phyloP scores from a whole-genome alignment of 257 asterid genomes.

The Lycium barbarum region DNA sequence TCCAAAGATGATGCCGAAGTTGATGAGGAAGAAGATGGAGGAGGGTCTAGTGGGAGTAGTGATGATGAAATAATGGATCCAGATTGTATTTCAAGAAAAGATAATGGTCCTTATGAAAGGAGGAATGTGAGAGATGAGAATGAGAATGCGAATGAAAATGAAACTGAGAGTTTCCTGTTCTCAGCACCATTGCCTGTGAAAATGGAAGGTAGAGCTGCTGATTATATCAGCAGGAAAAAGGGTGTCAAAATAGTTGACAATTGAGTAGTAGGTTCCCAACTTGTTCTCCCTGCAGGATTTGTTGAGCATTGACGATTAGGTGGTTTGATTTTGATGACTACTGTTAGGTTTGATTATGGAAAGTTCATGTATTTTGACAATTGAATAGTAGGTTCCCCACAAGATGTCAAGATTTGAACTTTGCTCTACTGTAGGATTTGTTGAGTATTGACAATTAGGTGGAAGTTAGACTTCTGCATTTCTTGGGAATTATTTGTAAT shows the following conservation, averaged over 20 bases:
- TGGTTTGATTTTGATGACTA: neutral
- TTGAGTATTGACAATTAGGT: neutral
- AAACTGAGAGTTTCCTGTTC: slow-evolving; percentile 40
- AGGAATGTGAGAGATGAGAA: slow-evolving; percentile 28
- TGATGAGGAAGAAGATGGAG: slow-evolving; percentile 53
- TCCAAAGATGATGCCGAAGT: slow-evolving; percentile 37
- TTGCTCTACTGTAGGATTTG: neutral
- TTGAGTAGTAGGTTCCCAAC: neutral
- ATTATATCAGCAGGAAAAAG: slow-evolving; percentile 41
- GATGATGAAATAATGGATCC: slow-evolving; percentile 47
- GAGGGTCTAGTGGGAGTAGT: slow-evolving; percentile 46
- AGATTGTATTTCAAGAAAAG: slow-evolving; percentile 29
- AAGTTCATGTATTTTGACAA: neutral
- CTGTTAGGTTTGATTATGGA: neutral
- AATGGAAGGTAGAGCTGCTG: slow-evolving; percentile 54
- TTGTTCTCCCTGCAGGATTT: neutral
- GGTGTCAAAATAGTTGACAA: slow-evolving; percentile 32
- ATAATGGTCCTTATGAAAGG: slow-evolving; percentile 27
- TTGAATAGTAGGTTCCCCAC: slow-evolving; percentile 11
- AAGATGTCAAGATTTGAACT: slow-evolving; percentile 6
- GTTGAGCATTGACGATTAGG: neutral
- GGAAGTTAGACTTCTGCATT: neutral
- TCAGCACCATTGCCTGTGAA: slow-evolving; percentile 63
- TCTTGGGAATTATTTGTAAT: slow-evolving; percentile 17
- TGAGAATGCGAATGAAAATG: neutral